Percentiles rank a stretch among this genome's conserved stretches.
Conservation (phyloP, 805 yeast species). For the Saturnispora mendoncae region DNA sequence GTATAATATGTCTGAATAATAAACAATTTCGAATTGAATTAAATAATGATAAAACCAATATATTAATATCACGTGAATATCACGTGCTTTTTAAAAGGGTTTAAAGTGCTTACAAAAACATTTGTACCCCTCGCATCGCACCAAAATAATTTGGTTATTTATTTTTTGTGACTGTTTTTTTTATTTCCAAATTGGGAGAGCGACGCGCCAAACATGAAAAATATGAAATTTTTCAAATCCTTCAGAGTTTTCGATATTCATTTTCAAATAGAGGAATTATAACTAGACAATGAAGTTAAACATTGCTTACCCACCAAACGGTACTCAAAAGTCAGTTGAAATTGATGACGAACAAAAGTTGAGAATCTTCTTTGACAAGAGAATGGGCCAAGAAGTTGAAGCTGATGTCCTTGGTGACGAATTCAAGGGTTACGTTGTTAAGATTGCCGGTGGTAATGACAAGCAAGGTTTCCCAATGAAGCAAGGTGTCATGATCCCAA, state of each 20-base stretch:
- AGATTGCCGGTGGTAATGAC: conserved; percentile 99
- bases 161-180: conserved; percentile 3
- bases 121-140: not conserved
- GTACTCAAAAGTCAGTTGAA: conserved; percentile 96
- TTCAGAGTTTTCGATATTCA: not conserved
- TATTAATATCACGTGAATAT: too few species aligned
- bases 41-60: too few species aligned
- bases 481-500: conserved; percentile 99
- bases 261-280: not conserved
- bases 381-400: conserved; percentile 99
- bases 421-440: conserved; percentile 98
- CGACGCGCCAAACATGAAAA: not conserved
- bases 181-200: not conserved
- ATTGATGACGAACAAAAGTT: conserved; percentile 99
- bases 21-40: too few species aligned
- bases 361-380: conserved; percentile 97
- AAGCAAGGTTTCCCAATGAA: conserved; percentile 99
- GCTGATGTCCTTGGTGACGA: conserved; percentile 98
- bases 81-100: conserved; percentile 4
- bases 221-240: conserved; percentile 1
- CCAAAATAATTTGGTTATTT: not conserved
- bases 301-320: conserved; percentile 99
- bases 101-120: not conserved
- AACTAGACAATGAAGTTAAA: conserved; percentile 53
- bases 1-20: too few species aligned